A percentile compares a stretch with the other conserved stretches of the same genome.
These are phyloP conservation scores for Oemleria cerasiformis DNA, from an alignment of 306 rosid species.

Conservation along the genomic window DNA sequence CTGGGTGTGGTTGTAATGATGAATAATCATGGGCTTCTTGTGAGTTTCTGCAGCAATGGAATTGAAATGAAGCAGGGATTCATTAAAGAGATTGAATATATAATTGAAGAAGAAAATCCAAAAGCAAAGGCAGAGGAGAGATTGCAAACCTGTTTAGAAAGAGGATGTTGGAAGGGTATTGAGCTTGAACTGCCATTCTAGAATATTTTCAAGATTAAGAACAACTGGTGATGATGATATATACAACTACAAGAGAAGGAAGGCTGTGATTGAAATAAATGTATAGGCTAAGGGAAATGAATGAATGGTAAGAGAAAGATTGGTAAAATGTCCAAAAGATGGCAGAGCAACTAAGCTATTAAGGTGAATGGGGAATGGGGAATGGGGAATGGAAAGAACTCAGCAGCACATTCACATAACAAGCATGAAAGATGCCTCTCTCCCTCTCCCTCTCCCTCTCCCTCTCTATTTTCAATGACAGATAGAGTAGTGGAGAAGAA, in stretches of 20 bases:
- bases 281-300: conserved; percentile 5
- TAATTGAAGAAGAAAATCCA: background rate
- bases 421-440: conserved; percentile 51
- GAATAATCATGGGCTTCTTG: conserved; percentile 76
- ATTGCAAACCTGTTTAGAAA: conserved; percentile 63
- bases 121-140: background rate
- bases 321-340: conserved; percentile 18
- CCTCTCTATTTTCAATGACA: conserved; percentile 37
- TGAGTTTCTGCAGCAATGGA: conserved; percentile 42
- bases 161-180: conserved; percentile 81
- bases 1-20: conserved; percentile 59
- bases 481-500: background rate
- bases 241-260: background rate
- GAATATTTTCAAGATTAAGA: background rate
- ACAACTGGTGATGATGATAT: background rate
- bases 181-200: conserved; percentile 97
- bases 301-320: conserved; percentile 20
- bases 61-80: conserved; percentile 3
- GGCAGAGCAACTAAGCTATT: conserved; percentile 18
- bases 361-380: conserved; percentile 35
- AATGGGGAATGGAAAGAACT: conserved; percentile 19
- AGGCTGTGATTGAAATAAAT: conserved; percentile 15
- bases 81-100: background rate
- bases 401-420: conserved; percentile 45
- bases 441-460: background rate